phyloP scores from a whole-genome alignment of 768 basidiomycete species.

The Termitomyces sp. region DNA sequence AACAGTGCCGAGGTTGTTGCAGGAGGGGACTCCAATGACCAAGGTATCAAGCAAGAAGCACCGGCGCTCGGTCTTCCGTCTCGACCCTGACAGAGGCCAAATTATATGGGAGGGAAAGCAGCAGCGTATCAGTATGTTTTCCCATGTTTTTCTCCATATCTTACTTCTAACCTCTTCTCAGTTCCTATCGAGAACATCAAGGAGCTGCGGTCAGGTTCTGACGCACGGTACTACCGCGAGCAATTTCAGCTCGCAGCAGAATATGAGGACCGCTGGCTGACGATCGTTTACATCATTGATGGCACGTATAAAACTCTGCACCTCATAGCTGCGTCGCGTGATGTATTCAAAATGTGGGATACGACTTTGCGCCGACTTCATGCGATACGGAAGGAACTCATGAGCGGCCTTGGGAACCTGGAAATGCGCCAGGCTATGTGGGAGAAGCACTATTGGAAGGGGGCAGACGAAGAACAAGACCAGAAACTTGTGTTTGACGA shows the following conservation, averaged over 20 bases:
- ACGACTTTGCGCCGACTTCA: conserved; percentile 62
- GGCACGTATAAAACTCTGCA: conserved; percentile 84
- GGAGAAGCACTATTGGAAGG: conserved; percentile 85
- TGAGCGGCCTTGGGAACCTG: conserved; percentile 65
- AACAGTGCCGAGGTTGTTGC: conserved; percentile 52
- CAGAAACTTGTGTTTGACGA: conserved; percentile 69
- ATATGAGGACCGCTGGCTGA: conserved; percentile 78
- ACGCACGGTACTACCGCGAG: conserved; percentile 71
- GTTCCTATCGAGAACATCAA: conserved; percentile 88
- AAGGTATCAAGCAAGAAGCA: conserved; percentile 80
- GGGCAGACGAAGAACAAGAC: conserved; percentile 56
- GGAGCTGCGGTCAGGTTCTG: conserved; percentile 76
- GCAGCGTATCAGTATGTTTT: conserved; percentile 55
- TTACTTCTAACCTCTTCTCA: conserved; percentile 22
- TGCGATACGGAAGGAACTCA: conserved; percentile 66
- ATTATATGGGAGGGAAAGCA: conserved; percentile 77
- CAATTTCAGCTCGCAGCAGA: conserved; percentile 66
- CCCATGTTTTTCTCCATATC: conserved; percentile 31
- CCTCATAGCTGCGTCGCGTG: conserved; percentile 64
- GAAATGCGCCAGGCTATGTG: conserved; percentile 72
- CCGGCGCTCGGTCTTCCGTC: conserved; percentile 62
- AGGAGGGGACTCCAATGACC: conserved; percentile 67
- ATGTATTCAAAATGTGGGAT: conserved; percentile 50
- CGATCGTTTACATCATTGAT: conserved; percentile 78
- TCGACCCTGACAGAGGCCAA: conserved; percentile 79